Percentiles rank a stretch among this genome's conserved stretches.
Evolutionary conservation across 2,329 filamentous ascomycete species (phyloP).

Genomic region (Fusarium liriodendri): DNA sequence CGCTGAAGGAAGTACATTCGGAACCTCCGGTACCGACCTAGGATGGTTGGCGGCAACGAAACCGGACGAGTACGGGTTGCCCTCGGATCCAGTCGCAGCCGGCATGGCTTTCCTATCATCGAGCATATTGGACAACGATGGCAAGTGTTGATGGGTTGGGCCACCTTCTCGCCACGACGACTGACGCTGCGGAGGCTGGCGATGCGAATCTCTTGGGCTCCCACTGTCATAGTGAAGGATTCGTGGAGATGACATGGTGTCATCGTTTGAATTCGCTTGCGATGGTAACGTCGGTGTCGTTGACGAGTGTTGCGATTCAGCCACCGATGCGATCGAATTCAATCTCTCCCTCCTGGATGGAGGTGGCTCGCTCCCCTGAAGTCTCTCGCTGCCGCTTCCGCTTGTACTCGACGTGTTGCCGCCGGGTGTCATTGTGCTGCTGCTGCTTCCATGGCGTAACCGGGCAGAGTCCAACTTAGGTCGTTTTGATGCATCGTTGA

Average conservation of each 20-base stretch:
- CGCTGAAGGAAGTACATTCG: slow-evolving; percentile 44
- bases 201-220: slow-evolving; percentile 43
- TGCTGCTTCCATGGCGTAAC: slow-evolving; percentile 52
- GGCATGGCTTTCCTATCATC: slow-evolving; percentile 46
- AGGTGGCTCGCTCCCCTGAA: slow-evolving; percentile 61
- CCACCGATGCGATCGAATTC: slow-evolving; percentile 59
- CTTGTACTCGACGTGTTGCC: slow-evolving; percentile 54
- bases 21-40: slow-evolving; percentile 41
- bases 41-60: slow-evolving; percentile 47
- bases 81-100: slow-evolving; percentile 31
- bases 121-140: slow-evolving; percentile 61
- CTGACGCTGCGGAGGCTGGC: slow-evolving; percentile 42
- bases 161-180: slow-evolving; percentile 44
- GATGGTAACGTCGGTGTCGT: slow-evolving; percentile 50
- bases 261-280: slow-evolving; percentile 55
- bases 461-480: slow-evolving; percentile 57
- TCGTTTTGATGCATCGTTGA: slow-evolving; percentile 59
- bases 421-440: slow-evolving; percentile 52
- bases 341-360: slow-evolving; percentile 59
- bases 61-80: slow-evolving; percentile 41
- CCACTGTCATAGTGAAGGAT: slow-evolving; percentile 50
- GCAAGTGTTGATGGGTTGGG: slow-evolving; percentile 50
- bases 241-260: slow-evolving; percentile 57
- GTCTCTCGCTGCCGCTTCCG: slow-evolving; percentile 61
- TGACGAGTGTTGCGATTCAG: slow-evolving; percentile 58